These are phyloP conservation scores for Globisporangium polare DNA, from an alignment of 352 stramenopile species.

Conservation along the genomic window DNA sequence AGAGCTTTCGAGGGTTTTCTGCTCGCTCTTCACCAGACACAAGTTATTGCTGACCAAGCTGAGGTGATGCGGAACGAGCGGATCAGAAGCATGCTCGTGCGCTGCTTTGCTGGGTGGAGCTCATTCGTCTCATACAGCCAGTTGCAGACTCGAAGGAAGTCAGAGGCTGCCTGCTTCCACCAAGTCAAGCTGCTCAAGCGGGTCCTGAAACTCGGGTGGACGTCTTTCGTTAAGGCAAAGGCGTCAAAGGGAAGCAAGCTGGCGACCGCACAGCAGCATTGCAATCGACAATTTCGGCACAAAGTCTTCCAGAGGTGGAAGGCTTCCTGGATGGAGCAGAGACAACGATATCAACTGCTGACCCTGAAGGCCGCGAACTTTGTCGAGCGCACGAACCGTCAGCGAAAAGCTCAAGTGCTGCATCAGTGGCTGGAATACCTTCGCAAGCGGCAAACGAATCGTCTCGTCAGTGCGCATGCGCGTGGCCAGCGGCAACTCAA, in stretches of 20 bases:
- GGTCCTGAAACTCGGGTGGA: slow-evolving; percentile 5
- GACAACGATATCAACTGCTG: slow-evolving; percentile 1
- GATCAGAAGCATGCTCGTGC: not conserved
- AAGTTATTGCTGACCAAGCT: not conserved
- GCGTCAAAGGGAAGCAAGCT: not conserved
- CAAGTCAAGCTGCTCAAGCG: not conserved
- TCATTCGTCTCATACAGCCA: not conserved
- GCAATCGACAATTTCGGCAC: not conserved
- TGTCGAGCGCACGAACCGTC: not conserved
- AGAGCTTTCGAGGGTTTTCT: slow-evolving; percentile 5
- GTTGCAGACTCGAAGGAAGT: not conserved
- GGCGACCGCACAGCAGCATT: not conserved
- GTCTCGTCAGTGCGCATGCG: slow-evolving; percentile 11
- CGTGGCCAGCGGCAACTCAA: slow-evolving; percentile 12
- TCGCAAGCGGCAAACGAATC: not conserved
- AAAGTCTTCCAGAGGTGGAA: slow-evolving; percentile 4
- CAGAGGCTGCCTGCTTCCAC: not conserved
- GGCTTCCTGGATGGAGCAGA: not conserved
- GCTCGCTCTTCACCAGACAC: not conserved
- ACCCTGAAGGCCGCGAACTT: not conserved
- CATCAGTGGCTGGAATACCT: slow-evolving; percentile 12
- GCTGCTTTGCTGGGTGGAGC: slow-evolving; percentile 2
- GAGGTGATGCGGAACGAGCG: not conserved
- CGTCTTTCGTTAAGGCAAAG: not conserved
- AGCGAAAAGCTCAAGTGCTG: not conserved